A percentile compares a stretch with the other conserved stretches of the same genome.
phyloP scores from a whole-genome alignment of 495 filamentous ascomycete genomes.

The Annulohypoxylon stygium region DNA sequence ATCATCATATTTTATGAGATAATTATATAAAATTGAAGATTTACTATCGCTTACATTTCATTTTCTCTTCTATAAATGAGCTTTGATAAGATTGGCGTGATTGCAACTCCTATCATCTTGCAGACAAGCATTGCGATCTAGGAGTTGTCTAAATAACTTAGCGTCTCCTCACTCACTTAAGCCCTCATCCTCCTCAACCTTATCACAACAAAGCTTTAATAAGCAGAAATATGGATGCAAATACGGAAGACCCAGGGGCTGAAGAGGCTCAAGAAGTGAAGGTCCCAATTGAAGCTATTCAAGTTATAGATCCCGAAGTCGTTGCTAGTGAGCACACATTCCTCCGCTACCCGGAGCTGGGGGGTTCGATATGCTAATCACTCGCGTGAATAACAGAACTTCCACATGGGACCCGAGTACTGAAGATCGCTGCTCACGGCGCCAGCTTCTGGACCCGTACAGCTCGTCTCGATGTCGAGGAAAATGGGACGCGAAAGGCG shows the following conservation, averaged over 20 bases:
- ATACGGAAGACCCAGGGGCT: constrained; percentile 17
- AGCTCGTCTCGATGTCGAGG: constrained; percentile 29
- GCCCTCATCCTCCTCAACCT: neutral
- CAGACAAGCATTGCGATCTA: neutral
- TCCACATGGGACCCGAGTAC: constrained; percentile 1
- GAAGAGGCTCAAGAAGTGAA: neutral
- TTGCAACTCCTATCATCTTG: neutral
- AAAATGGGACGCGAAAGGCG: neutral
- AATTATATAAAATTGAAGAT: neutral
- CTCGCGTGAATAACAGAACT: constrained; percentile 22
- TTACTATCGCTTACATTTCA: neutral
- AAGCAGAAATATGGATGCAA: neutral
- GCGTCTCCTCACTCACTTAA: constrained; percentile 10
- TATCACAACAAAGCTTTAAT: neutral
- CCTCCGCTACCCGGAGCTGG: neutral
- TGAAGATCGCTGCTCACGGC: constrained; percentile 19
- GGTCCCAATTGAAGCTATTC: constrained; percentile 31
- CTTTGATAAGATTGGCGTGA: neutral
- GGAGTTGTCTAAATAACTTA: neutral
- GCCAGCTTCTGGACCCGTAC: constrained; percentile 39
- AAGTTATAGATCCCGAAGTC: constrained; percentile 28
- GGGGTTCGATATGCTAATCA: neutral
- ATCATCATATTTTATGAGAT: neutral
- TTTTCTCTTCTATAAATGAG: neutral
- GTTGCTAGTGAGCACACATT: constrained; percentile 17